phyloP scores from a whole-genome alignment of 2,329 filamentous ascomycete species.

The Nigrospora osmanthi region DNA sequence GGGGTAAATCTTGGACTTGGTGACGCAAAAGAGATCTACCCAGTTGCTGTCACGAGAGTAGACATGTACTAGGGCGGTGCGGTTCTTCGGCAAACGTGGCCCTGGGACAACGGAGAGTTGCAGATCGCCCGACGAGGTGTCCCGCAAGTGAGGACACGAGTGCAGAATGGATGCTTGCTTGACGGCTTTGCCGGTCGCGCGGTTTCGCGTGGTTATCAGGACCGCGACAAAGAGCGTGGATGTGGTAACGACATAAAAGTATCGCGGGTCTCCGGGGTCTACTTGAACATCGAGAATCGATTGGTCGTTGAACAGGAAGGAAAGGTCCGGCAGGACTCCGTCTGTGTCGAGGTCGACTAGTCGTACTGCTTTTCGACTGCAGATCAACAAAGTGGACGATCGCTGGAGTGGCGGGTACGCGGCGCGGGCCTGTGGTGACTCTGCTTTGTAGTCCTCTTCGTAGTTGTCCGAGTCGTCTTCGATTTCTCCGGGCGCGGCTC shows the following conservation, averaged over 20 bases:
- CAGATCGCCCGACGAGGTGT: constrained; percentile 26
- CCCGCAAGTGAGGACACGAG: constrained; percentile 36
- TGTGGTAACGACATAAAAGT: constrained; percentile 20
- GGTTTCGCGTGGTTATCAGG: constrained; percentile 8
- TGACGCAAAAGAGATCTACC: constrained; percentile 17
- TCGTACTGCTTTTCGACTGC: constrained; percentile 17
- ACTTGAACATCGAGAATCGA: constrained; percentile 18
- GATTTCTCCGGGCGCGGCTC: constrained; percentile 12
- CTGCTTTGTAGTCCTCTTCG: constrained; percentile 17
- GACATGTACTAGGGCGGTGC: constrained; percentile 14
- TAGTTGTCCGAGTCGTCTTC: constrained; percentile 24
- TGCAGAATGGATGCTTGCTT: constrained; percentile 24
- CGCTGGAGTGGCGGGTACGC: constrained; percentile 32
- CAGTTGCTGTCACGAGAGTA: constrained; percentile 15
- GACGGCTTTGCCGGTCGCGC: constrained; percentile 8
- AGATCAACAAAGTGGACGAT: constrained; percentile 47
- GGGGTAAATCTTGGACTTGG: constrained; percentile 10
- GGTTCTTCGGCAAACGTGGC: constrained; percentile 4
- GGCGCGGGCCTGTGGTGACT: constrained; percentile 7
- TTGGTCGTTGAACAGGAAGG: constrained; percentile 13
- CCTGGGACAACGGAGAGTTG: constrained; percentile 28
- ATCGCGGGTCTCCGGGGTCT: constrained; percentile 16
- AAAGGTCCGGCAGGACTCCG: constrained; percentile 15
- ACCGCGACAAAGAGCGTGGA: constrained; percentile 18
- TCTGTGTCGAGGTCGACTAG: constrained; percentile 17